Percentiles rank a stretch among this genome's conserved stretches.
phyloP scores from a whole-genome alignment of 2,329 filamentous ascomycete species.

The Hymenoscyphus albidus region DNA sequence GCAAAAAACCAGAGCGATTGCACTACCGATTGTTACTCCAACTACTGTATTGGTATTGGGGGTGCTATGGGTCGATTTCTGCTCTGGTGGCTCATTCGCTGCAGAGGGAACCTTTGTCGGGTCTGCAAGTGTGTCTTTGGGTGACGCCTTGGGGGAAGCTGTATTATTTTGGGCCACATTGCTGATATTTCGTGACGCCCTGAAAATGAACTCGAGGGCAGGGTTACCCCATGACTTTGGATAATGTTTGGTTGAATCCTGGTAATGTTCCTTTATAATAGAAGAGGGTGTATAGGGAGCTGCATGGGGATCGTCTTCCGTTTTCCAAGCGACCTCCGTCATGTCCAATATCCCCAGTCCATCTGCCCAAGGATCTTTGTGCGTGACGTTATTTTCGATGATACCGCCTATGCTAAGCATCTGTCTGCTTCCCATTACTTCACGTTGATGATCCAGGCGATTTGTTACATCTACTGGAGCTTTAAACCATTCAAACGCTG shows the following conservation, averaged over 20 bases:
- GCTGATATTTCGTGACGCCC: too few relatives aligned
- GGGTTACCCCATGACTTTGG: too few relatives aligned
- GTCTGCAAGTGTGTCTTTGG: not conserved
- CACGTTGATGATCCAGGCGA: conserved; percentile 13
- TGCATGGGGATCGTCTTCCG: conserved; percentile 7
- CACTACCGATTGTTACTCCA: too few relatives aligned
- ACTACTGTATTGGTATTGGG: too few relatives aligned
- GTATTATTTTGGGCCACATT: too few relatives aligned
- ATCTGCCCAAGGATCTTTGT: conserved; percentile 1
- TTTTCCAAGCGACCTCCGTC: conserved; percentile 11
- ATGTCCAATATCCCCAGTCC: conserved; percentile 16
- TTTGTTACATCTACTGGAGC: conserved; percentile 5
- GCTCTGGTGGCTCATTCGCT: not conserved
- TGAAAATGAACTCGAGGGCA: too few relatives aligned
- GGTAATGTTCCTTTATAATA: not conserved
- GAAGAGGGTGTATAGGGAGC: not conserved
- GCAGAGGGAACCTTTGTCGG: not conserved
- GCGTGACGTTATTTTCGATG: not conserved
- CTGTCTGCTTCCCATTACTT: conserved; percentile 16
- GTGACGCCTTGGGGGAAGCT: too few relatives aligned
- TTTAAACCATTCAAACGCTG: conserved; percentile 18
- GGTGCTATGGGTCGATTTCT: not conserved
- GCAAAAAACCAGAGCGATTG: too few relatives aligned
- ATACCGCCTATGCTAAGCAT: conserved; percentile 18
- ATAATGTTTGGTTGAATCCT: too few relatives aligned